A percentile compares a stretch with the other conserved stretches of the same genome.
These are phyloP conservation scores for Prunus armeniaca DNA, from an alignment of 306 rosid genomes.

Conservation along the genomic window DNA sequence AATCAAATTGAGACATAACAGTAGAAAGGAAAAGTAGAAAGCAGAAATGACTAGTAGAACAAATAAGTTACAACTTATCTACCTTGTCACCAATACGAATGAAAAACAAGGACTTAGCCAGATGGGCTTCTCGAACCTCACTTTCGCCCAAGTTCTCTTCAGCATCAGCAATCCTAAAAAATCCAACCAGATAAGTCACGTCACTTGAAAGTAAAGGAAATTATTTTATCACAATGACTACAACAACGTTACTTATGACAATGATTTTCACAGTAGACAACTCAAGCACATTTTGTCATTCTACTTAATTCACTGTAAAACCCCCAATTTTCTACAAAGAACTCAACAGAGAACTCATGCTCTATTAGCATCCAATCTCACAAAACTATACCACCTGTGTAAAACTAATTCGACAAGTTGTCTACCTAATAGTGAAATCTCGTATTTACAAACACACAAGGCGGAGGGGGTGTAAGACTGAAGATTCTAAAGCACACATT, in stretches of 20 bases:
- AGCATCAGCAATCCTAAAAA: constrained; percentile 87
- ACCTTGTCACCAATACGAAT: constrained; percentile 95
- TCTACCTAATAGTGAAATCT: not conserved
- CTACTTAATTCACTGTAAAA: not conserved
- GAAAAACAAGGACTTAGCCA: constrained; percentile 87
- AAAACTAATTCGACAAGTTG: not conserved
- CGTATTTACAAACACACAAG: not conserved
- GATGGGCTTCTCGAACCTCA: constrained; percentile 98
- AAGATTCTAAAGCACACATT: not conserved
- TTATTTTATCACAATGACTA: not conserved
- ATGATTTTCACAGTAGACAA: not conserved
- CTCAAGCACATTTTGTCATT: not conserved
- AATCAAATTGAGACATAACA: constrained; percentile 15
- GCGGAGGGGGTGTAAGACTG: not conserved
- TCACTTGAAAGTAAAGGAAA: not conserved
- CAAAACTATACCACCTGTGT: not conserved
- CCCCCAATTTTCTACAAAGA: not conserved
- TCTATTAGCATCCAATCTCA: not conserved
- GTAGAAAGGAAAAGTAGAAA: not conserved
- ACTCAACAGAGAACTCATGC: not conserved
- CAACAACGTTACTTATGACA: not conserved
- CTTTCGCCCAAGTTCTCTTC: constrained; percentile 98
- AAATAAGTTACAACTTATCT: constrained; percentile 13
- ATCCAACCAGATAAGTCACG: constrained; percentile 22
- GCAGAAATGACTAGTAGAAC: not conserved